Base-by-base conservation (phyloP, 768 basidiomycete species). In the Ramaria sp. region DNA sequence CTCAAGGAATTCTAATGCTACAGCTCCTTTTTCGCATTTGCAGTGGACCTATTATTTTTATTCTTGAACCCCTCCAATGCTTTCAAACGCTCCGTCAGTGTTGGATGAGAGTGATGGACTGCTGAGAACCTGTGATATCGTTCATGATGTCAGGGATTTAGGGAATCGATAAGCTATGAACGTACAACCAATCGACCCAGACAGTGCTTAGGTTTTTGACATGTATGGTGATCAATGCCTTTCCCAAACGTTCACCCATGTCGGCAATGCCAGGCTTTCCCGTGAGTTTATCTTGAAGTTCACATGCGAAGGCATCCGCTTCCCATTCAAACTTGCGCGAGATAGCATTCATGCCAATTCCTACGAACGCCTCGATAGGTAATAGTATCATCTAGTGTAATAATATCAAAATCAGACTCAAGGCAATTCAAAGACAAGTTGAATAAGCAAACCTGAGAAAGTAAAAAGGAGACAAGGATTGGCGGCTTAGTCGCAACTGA, bases 91-190 rank as follows among this genome's bases (percentile, higher is more conserved):
- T 99, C 94, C 36, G 88, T 85, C 59, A 99, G 67, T 2, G 92
- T 96, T 4, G 95, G 95, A 68, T 99, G 95, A 45, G 88, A 93
- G 68, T 97, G 91, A 67, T 96, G 91, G 61, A 91, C 96, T 20
- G 89, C 88, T 49, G 92, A 96, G 71, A 95, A 96, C 56, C 86
- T 88, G 58, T 39, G 56, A 28, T 56, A 34, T 38, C n/a, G 16
- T 50, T 42, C 44, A 59, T 48, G 25, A 22, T 56, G 39, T 15
- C 37, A 9, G 7, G 50, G 24, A 36, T 49, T 48, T 45, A 51
- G 36, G 27, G 36, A 32, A 18, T 27, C 7, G 22, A 39, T 32
- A 25, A 25, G 47, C 5, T 24, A 47, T 55, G 57, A 39, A 50
- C 85, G 64, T 60, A 91, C 82, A 92, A 67, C 87, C 88, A 89